A percentile compares a stretch with the other conserved stretches of the same genome.
These are phyloP conservation scores for Fusarium phyllophilum DNA, from an alignment of 2,329 filamentous ascomycete species.

Conservation along the genomic window DNA sequence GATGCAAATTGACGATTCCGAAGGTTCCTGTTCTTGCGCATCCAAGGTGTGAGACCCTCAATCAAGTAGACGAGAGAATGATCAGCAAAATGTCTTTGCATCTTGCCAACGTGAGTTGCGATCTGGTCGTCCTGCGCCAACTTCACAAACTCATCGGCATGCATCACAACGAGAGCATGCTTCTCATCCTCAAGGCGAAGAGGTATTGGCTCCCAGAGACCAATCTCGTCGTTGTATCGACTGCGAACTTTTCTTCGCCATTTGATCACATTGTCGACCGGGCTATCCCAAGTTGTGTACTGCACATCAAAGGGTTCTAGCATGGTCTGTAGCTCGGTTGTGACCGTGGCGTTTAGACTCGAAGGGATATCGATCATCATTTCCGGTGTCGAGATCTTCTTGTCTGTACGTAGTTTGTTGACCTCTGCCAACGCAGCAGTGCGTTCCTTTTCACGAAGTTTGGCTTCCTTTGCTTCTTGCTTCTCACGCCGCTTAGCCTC, in stretches of 20 bases:
- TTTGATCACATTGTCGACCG: conserved; percentile 65
- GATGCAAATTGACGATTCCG: conserved; percentile 75
- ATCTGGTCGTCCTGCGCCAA: conserved; percentile 65
- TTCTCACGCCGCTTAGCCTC: conserved; percentile 66
- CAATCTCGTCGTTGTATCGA: conserved; percentile 68
- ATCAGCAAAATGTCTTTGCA: conserved; percentile 63
- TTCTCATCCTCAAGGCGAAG: conserved; percentile 64
- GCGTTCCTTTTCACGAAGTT: conserved; percentile 69
- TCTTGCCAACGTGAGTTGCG: conserved; percentile 65
- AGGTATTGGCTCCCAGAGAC: conserved; percentile 72
- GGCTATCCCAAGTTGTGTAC: conserved; percentile 56
- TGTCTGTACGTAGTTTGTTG: conserved; percentile 78
- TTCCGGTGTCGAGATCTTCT: conserved; percentile 76
- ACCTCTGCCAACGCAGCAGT: conserved; percentile 75
- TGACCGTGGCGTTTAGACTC: conserved; percentile 60
- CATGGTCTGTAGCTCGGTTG: conserved; percentile 60
- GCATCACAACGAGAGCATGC: conserved; percentile 70
- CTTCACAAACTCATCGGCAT: conserved; percentile 73
- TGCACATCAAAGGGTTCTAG: conserved; percentile 62
- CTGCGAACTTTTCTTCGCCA: conserved; percentile 77
- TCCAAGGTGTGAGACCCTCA: conserved; percentile 73
- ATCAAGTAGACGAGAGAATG: conserved; percentile 75
- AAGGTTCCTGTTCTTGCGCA: conserved; percentile 73
- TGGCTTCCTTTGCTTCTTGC: conserved; percentile 69
- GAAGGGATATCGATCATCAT: conserved; percentile 80